Evolutionary conservation across 495 filamentous ascomycete genomes (phyloP), one percentile per base, ranked within the genome.

Genomic region (Bombardia bombarda): DNA sequence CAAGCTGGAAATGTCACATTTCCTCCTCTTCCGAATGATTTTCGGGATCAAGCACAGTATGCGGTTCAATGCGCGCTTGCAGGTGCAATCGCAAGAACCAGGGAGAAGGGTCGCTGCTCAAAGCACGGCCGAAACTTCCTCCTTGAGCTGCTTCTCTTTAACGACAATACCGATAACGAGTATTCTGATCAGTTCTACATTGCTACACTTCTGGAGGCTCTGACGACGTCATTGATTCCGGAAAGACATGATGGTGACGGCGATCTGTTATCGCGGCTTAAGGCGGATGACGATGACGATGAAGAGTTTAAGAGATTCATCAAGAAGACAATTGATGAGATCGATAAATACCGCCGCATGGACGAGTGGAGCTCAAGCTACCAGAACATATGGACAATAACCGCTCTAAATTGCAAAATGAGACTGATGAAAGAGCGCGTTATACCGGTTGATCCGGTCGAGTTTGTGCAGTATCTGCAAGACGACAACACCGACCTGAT

Each of bases 341-440:
- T 99, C 34, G 86, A 95, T 44, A 77, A 93, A 38, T 86, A 90
- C 55, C 77, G 88, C 36, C 79, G 90, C 33, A 87, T 93, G 73
- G 92, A 99, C 53, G 88, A 96, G 63, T 97, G 88, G 82, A 84
- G 84, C 0, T 77, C 82, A 25, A 93, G 89, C 0, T 94, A 83
- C 61, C 87, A 95, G 42, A 99, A 97, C 49, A 72, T 94, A 42
- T 88, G 88, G 59, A 87, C 93, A 1, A 73, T 75, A 26, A 83
- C 90, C 5, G 87, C 88, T 3, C 64, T 97, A 17, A 73, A 83
- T n/a, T 88, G 85, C 61, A 78, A 84, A 46, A 73, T 78, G 60
- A 72, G 68, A 36, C 65, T 95, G 19, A 85, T 87, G 71, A 78
- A 84, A 56, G 81, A 79, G 8, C 73, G 75, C 10, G 73, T 88